Evolutionary conservation across 495 filamentous ascomycete genomes (phyloP).

Genomic region (Cryomyces minteri): DNA sequence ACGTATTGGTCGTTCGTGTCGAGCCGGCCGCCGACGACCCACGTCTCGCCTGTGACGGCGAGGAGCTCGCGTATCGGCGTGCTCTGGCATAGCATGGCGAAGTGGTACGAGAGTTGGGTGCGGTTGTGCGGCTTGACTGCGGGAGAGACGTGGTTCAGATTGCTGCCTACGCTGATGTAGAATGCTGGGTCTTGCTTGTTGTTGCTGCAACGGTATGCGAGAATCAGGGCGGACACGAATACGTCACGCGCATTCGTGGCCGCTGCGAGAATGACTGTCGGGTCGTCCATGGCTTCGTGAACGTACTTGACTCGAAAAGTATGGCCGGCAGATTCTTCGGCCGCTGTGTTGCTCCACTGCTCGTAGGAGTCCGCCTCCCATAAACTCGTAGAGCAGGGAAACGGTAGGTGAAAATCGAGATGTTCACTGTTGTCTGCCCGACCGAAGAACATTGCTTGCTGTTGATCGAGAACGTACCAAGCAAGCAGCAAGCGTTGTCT

Average conservation of each 20-base stretch:
- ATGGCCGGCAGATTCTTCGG: not conserved
- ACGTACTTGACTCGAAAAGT: not conserved
- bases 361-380: constrained; percentile 11
- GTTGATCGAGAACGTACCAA: too few species aligned
- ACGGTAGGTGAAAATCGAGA: constrained; percentile 7
- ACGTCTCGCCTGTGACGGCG: constrained; percentile 18
- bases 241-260: constrained; percentile 5
- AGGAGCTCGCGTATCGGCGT: constrained; percentile 19
- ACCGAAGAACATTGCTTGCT: too few species aligned
- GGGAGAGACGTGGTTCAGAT: not conserved
- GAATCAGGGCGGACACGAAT: constrained; percentile 16
- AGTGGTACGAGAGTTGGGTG: constrained; percentile 1
- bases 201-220: constrained; percentile 9
- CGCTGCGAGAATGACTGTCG: not conserved
- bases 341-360: constrained; percentile 2
- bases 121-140: not conserved
- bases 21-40: constrained; percentile 19
- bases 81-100: constrained; percentile 12
- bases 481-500: too few species aligned
- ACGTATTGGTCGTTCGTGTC: not conserved
- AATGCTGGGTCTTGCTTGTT: not conserved
- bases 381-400: constrained; percentile 6
- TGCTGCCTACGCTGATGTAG: not conserved
- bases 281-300: not conserved
- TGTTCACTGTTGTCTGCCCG: too few species aligned